phyloP scores from a whole-genome alignment of 164 flowering plant species.

The Macadamia integrifolia region DNA sequence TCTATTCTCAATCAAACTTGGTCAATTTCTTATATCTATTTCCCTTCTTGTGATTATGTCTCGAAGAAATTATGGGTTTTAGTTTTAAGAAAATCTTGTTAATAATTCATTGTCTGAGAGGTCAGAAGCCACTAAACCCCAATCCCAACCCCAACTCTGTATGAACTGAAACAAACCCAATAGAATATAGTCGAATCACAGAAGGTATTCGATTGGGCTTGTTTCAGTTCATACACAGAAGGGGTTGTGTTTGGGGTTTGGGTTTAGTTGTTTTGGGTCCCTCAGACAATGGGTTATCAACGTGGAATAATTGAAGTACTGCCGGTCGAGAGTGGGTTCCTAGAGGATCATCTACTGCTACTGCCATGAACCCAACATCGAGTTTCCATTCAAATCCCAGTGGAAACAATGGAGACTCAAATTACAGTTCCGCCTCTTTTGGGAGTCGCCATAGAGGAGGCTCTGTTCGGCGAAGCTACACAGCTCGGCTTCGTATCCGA shows the following conservation, averaged over 20 bases:
- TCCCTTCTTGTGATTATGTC: no score
- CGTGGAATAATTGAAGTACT: slow-evolving; percentile 33
- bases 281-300: slow-evolving; percentile 33
- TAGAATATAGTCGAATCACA: no score
- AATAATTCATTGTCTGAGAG: no score
- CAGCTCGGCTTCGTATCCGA: slow-evolving; percentile 17
- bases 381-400: slow-evolving; percentile 10
- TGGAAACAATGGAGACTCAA: slow-evolving; percentile 12
- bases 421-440: slow-evolving; percentile 1
- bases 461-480: slow-evolving; percentile 16
- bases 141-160: no score
- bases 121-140: no score
- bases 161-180: no score
- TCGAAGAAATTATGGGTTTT: no score
- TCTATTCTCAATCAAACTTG: no score
- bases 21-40: no score
- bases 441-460: slow-evolving; percentile 26
- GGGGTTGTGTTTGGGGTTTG: neutral
- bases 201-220: neutral
- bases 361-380: slow-evolving; percentile 11
- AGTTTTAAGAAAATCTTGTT: no score
- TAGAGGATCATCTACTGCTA: slow-evolving; percentile 28
- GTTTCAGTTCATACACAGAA: neutral
- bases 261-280: no score
- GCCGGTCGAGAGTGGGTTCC: slow-evolving; percentile 60